Base-by-base conservation (phyloP, 192 early-diverging fungal species). In the Piromyces sp. region DNA sequence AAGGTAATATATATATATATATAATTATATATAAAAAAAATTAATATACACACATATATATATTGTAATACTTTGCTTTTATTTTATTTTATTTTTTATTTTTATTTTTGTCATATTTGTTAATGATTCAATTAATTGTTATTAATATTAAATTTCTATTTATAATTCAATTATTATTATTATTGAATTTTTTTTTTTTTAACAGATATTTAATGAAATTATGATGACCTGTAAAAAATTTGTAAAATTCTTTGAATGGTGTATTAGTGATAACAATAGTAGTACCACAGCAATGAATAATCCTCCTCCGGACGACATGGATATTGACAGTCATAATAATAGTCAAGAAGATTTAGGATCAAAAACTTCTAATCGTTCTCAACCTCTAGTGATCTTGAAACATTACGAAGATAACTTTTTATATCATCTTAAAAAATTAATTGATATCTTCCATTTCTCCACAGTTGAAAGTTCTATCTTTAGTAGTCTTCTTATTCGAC, bases 1-100 rank as follows among this genome's bases (percentile, higher is more conserved):
- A 90, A 94, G 88, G 94, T 95, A 90, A 86, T 15, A 51, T 22
- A 22, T 1, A 51, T 51, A 51, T 51, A 22, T 51, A 36, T 36
- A 36, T 36, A 7, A 36, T 36, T 7, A 7, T 36, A 36, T 36
- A 36, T 36, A 7, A 36, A 36, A 36, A 36, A 36, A 36, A 36
- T 36, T 7, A 7, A 36, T 36, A 36, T 36, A 36, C 12, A 36
- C 12, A 36, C 12, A 36, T 36, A 36, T 36, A 36, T 36, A 36
- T 36, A 36, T 36, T 7, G 4, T 7, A 7, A 36, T 36, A 7
- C 33, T 36, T 40, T 40, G 11, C 14, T 40, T 40, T 40, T 40
- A 2, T 40, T 40, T 40, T 40, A 2, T 40, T 40, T 40, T 40
- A 2, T 15, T 40, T 40, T 40, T 13, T 51, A 15, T 51, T 51